phyloP scores from a whole-genome alignment of 1,139 yeast species.

The Kodamaea plutei region DNA sequence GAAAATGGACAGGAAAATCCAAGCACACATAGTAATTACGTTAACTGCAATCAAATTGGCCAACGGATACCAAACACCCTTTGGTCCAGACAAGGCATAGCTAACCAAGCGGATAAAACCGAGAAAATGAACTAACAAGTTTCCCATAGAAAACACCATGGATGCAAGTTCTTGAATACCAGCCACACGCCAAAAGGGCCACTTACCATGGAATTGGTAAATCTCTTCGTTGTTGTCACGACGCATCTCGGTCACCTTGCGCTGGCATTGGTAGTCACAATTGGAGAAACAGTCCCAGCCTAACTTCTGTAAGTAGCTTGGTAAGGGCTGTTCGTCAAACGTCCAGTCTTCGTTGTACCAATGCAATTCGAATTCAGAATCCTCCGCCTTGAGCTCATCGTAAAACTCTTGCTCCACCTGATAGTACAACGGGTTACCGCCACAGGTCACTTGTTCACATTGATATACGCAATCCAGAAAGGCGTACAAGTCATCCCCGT shows the following conservation, averaged over 20 bases:
- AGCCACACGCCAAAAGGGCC: conserved; percentile 79
- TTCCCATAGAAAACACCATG: conserved; percentile 75
- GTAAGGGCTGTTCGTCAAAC: conserved; percentile 36
- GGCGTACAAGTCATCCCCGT: conserved; percentile 74
- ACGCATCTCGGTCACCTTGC: conserved; percentile 58
- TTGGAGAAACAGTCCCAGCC: conserved; percentile 79
- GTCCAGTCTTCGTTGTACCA: conserved; percentile 29
- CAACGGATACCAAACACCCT: conserved; percentile 14
- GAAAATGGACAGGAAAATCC: conserved; percentile 82
- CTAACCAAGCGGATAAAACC: conserved; percentile 43
- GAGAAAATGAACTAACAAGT: conserved; percentile 66
- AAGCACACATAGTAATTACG: conserved; percentile 73
- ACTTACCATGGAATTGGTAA: conserved; percentile 91
- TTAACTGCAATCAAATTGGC: conserved; percentile 43
- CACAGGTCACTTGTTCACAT: conserved; percentile 49
- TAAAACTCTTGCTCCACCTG: conserved; percentile 16
- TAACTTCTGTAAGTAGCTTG: conserved; percentile 43
- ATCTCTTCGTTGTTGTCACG: conserved; percentile 45
- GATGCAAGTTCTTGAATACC: conserved; percentile 86
- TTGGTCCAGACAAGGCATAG: conserved; percentile 7
- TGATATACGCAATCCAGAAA: conserved; percentile 62
- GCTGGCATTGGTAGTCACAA: conserved; percentile 92
- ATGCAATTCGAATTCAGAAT: conserved; percentile 18
- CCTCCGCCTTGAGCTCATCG: conserved; percentile 15
- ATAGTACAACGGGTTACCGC: conserved; percentile 26